A percentile compares a stretch with the other conserved stretches of the same genome.
Evolutionary conservation across 345 rosid species (phyloP).

Genomic region (Tarenaya hassleriana): DNA sequence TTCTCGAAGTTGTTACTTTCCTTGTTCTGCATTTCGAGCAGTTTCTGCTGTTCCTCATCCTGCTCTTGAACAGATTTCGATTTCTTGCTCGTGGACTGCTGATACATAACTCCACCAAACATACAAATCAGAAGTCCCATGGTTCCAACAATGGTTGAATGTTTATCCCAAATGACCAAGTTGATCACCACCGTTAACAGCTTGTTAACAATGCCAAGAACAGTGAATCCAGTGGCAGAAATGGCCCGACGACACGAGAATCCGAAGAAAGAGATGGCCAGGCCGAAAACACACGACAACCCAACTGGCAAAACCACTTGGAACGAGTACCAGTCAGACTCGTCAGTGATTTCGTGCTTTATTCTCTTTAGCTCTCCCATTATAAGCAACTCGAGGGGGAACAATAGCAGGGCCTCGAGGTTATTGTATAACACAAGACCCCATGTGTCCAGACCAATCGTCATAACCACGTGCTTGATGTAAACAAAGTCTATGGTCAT

Average conservation of each 20-base stretch:
- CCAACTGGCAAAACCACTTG: constrained; percentile 78
- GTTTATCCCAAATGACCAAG: constrained; percentile 87
- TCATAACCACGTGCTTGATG: constrained; percentile 98
- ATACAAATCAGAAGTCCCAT: constrained; percentile 86
- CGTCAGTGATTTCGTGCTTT: constrained; percentile 61
- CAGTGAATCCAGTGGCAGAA: constrained; percentile 97
- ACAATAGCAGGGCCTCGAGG: constrained; percentile 85
- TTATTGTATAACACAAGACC: constrained; percentile 94
- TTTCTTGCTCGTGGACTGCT: constrained; percentile 68
- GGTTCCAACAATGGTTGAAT: constrained; percentile 72
- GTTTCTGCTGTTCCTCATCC: constrained; percentile 64
- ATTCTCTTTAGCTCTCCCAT: constrained; percentile 95
- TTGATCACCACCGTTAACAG: constrained; percentile 83
- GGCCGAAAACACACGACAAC: constrained; percentile 77
- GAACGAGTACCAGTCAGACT: constrained; percentile 72
- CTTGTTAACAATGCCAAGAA: constrained; percentile 95
- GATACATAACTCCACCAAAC: constrained; percentile 87
- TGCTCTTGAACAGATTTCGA: constrained; percentile 42
- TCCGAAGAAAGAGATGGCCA: constrained; percentile 94
- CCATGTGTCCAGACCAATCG: constrained; percentile 89
- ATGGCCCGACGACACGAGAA: constrained; percentile 91
- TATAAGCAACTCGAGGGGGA: constrained; percentile 82
- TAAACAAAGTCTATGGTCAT: constrained; percentile 97
- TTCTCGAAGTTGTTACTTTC: constrained; percentile 28
- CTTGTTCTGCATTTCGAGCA: constrained; percentile 65